Evolutionary conservation across 176 grass and related monocot genomes (phyloP).

Genomic region (Oryza meyeriana): DNA sequence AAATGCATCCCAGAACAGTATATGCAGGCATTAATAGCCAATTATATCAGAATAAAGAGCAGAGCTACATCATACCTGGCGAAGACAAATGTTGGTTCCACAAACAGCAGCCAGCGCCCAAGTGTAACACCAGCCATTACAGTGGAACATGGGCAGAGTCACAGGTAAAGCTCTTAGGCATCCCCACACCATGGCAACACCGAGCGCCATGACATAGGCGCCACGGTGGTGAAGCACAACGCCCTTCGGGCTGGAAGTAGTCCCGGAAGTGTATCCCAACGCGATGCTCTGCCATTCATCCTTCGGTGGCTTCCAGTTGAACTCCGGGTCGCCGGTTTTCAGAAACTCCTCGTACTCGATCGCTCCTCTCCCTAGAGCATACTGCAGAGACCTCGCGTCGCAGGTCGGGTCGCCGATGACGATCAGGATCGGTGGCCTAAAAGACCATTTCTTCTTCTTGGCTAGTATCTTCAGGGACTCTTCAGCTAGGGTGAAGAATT

Average conservation of each 20-base stretch:
- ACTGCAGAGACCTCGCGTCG: slow-evolving; percentile 43
- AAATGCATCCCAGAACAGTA: too few species aligned
- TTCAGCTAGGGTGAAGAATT: slow-evolving; percentile 78
- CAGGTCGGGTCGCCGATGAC: slow-evolving; percentile 62
- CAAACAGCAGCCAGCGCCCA: slow-evolving; percentile 86
- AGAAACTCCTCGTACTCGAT: slow-evolving; percentile 86
- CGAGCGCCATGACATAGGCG: slow-evolving; percentile 85
- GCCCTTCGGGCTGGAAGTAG: slow-evolving; percentile 88
- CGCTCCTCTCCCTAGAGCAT: slow-evolving; percentile 68
- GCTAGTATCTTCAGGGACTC: slow-evolving; percentile 66
- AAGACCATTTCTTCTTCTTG: slow-evolving; percentile 54
- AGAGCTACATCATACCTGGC: slow-evolving; percentile 52
- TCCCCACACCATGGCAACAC: slow-evolving; percentile 67
- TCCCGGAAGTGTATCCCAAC: slow-evolving; percentile 85
- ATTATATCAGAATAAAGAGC: not conserved
- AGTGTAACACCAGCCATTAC: slow-evolving; percentile 92
- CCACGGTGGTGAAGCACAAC: slow-evolving; percentile 86
- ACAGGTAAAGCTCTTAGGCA: slow-evolving; percentile 78
- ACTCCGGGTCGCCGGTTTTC: slow-evolving; percentile 63
- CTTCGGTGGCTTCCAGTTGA: slow-evolving; percentile 70
- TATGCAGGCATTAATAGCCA: not conserved
- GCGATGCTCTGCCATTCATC: slow-evolving; percentile 97
- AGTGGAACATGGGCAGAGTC: slow-evolving; percentile 98
- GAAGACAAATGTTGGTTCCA: slow-evolving; percentile 93
- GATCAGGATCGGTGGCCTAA: slow-evolving; percentile 58